Conservation (phyloP, 2,329 filamentous ascomycete genomes). For the Bipolaris victoriae region DNA sequence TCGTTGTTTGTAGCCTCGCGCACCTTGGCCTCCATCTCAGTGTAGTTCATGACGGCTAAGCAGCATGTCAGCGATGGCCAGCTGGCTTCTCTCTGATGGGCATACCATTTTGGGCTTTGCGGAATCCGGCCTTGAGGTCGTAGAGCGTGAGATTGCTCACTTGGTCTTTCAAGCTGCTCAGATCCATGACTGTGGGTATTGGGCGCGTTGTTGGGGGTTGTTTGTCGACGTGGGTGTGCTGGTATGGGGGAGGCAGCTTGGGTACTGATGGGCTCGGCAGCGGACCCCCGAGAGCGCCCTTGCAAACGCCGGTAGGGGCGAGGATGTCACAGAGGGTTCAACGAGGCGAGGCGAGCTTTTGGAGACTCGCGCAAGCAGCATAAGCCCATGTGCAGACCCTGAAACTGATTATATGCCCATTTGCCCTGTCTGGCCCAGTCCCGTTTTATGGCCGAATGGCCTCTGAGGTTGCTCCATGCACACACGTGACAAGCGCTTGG, state of each 20-base stretch:
- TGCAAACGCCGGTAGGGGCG: background rate
- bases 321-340: background rate
- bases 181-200: slow-evolving; percentile 69
- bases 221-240: slow-evolving; percentile 7
- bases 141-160: slow-evolving; percentile 93
- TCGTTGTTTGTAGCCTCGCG: slow-evolving; percentile 99
- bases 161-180: slow-evolving; percentile 81
- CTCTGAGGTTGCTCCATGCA: background rate
- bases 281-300: slow-evolving; percentile 15
- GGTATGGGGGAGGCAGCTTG: slow-evolving; percentile 15
- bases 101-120: slow-evolving; percentile 96
- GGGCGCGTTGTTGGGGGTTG: slow-evolving; percentile 10
- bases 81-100: slow-evolving; percentile 18
- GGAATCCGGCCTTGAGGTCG: slow-evolving; percentile 91
- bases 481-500: slow-evolving; percentile 11
- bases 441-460: background rate
- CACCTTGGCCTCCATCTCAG: slow-evolving; percentile 73
- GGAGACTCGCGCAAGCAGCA: too few species aligned
- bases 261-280: slow-evolving; percentile 16
- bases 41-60: slow-evolving; percentile 95
- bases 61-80: slow-evolving; percentile 35
- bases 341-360: background rate
- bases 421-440: background rate
- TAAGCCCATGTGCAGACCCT: background rate
- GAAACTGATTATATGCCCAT: background rate